Percentiles rank a stretch among this genome's conserved stretches.
Conservation (phyloP, 176 grass and related monocot genomes). For the Zea luxurians region DNA sequence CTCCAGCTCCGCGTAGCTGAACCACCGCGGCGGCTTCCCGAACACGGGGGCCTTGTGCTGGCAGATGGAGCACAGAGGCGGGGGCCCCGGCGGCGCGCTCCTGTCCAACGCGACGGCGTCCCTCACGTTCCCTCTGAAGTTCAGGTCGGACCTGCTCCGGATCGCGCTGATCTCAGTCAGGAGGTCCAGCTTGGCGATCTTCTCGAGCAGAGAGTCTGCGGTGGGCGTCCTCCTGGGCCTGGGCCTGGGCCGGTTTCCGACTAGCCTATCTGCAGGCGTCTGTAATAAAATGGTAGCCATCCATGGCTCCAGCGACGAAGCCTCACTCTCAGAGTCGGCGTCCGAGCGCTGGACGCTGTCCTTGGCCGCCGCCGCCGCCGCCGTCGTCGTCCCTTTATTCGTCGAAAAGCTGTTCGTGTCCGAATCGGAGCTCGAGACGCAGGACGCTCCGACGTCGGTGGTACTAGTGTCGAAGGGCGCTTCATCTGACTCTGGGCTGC, state of each 20-base stretch:
- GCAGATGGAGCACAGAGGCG: slow-evolving; percentile 89
- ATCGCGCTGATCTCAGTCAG: slow-evolving; percentile 60
- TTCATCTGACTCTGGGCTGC: slow-evolving; percentile 63
- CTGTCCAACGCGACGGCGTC: slow-evolving; percentile 68
- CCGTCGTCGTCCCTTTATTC: background rate
- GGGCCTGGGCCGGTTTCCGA: slow-evolving; percentile 22
- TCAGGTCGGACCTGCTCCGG: slow-evolving; percentile 71
- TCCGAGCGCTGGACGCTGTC: slow-evolving; percentile 42
- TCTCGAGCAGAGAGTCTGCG: slow-evolving; percentile 63
- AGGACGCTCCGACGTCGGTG: slow-evolving; percentile 61
- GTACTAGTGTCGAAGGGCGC: slow-evolving; percentile 44
- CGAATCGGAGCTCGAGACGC: slow-evolving; percentile 76
- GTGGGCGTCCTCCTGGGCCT: slow-evolving; percentile 44
- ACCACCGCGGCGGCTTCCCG: slow-evolving; percentile 91
- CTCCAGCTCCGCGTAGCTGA: slow-evolving; percentile 78
- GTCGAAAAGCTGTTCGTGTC: slow-evolving; percentile 46
- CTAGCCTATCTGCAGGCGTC: slow-evolving; percentile 14
- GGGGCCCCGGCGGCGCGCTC: slow-evolving; percentile 73
- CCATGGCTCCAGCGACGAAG: slow-evolving; percentile 65
- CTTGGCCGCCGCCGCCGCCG: slow-evolving; percentile 8
- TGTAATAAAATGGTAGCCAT: slow-evolving; percentile 65
- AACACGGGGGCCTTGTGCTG: slow-evolving; percentile 89
- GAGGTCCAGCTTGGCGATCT: slow-evolving; percentile 65
- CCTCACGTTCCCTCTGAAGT: slow-evolving; percentile 79
- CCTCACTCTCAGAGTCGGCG: slow-evolving; percentile 58